Conservation (phyloP, 441 rosid species). For the Mallotus japonicus region DNA sequence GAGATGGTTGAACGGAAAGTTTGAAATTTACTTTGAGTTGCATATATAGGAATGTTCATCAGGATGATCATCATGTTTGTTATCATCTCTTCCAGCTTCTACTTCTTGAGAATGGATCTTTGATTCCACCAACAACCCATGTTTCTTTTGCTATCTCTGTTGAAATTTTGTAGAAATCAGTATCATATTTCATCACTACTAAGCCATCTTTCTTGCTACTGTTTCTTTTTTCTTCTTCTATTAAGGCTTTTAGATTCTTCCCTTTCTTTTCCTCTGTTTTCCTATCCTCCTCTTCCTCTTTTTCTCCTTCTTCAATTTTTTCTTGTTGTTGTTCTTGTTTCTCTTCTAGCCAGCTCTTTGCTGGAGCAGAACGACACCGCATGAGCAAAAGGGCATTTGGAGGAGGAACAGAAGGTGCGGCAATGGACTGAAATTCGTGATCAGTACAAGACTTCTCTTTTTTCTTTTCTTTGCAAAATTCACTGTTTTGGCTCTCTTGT, state of each 20-base stretch:
- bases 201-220: conserved; percentile 29
- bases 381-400: conserved; percentile 76
- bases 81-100: conserved; percentile 76
- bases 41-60: neutral
- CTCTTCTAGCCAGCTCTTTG: conserved; percentile 52
- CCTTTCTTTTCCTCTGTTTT: conserved; percentile 31
- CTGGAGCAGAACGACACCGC: conserved; percentile 93
- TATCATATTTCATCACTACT: conserved; percentile 56
- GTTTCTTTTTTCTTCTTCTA: conserved; percentile 66
- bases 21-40: conserved; percentile 6
- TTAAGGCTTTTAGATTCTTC: conserved; percentile 55
- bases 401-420: conserved; percentile 55
- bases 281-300: neutral
- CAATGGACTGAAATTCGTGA: conserved; percentile 9
- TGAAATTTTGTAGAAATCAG: conserved; percentile 54
- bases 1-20: neutral
- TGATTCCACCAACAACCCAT: conserved; percentile 71
- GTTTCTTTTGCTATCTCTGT: conserved; percentile 76
- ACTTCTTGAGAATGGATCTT: conserved; percentile 60
- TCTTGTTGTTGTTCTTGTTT: conserved; percentile 25
- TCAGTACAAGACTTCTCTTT: conserved; percentile 10
- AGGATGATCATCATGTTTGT: neutral
- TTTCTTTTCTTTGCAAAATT: conserved; percentile 28
- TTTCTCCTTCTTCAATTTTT: conserved; percentile 25
- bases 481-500: conserved; percentile 55